Evolutionary conservation across 139 green algal genomes (phyloP), one percentile per base, ranked within the genome.

Genomic region (Chlamydomonas asymmetrica): DNA sequence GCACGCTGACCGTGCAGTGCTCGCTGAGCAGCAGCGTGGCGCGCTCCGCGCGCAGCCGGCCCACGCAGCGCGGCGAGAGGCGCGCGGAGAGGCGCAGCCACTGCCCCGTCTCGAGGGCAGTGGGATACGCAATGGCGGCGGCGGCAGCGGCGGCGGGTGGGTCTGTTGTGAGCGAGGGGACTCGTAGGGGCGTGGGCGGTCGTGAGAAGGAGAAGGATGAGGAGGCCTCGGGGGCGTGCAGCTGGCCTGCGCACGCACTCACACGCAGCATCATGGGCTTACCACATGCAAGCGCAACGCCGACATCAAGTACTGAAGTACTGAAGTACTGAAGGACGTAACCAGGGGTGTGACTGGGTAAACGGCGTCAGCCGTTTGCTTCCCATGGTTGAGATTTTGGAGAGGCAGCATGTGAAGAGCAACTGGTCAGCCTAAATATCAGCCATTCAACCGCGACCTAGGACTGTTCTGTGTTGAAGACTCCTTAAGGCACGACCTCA

Each of bases 1-100:
- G 54, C 48, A 82, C 82, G 43, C 45, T 59, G 6, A 86, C 54
- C 22, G 68, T 80, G 63, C 66, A 65, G 35, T 76, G 43, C 60
- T 80, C 43, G 59, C 63, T 74, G 1, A 89, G 65, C n/a, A 66
- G 48, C 45, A 88, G 76, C 37, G 49, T 63, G 37, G 80, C 71
- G 16, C 60, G 34, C 35, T 78, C 80, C 2, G 61, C 79, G 2
- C 49, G 41, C n/a, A 85, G 48, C 48, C 31, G 66, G 22, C 83
- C 83, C 29, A 85, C 66, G 23, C 75, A 79, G 41, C 83, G 74
- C 3, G 80, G 74, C 43, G 38, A 23, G 4, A 85, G 49, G 59
- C 70, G 70, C 7, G 40, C 70, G 0, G 48, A 39, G 20, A 68
- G 69, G 60, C 78, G 78, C 38, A 75, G 29, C 69, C 71, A 60